Evolutionary conservation across 352 stramenopile species (phyloP), one percentile per base, ranked within the genome.

Genomic region (Phytophthora cajani): DNA sequence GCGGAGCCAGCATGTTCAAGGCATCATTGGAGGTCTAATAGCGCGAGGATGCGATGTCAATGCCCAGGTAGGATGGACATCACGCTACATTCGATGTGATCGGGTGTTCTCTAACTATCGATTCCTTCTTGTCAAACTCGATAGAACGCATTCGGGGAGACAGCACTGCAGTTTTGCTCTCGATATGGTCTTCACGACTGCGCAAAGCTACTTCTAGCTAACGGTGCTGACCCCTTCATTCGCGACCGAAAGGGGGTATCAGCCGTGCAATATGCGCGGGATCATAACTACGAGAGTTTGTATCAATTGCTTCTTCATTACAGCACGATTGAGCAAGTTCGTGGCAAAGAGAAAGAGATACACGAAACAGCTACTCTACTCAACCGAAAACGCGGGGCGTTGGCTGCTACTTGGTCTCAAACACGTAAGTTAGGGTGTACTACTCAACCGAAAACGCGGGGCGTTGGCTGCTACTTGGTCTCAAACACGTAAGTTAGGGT

Each of bases 131-230:
- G 21, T 23, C 21, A 23, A 23, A 23, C 21, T 23, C 21, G n/a
- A 19, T 64, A 93, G 87, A 94, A 94, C 57, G 61, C 59, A 3
- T 91, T 90, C 55, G 84, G 84, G 0, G 82, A 91, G 71, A 87
- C 81, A 1, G 65, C 77, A 14, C 55, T 94, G 33, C 87, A 93
- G 50, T 66, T 80, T 27, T 87, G 78, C 44, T 81, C 81, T 32
- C 71, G 78, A 1, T 76, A 89, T 32, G 84, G 82, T 12, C 77
- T 93, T 3, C 53, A 81, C 36, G 77, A 87, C 9, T 89, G 82
- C 49, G 78, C 85, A 27, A 78, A 82, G 62, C 58, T 93, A 6
- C 71, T 95, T 50, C 58, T 95, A 1, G 30, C 27, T 3, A 71
- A 84, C 40, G 74, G 73, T 14, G 85, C 69, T 4, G 69, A 91